Percentiles rank a stretch among this genome's conserved stretches.
Conservation (phyloP, 202 grass and related monocot genomes). For the Carex arenaria region DNA sequence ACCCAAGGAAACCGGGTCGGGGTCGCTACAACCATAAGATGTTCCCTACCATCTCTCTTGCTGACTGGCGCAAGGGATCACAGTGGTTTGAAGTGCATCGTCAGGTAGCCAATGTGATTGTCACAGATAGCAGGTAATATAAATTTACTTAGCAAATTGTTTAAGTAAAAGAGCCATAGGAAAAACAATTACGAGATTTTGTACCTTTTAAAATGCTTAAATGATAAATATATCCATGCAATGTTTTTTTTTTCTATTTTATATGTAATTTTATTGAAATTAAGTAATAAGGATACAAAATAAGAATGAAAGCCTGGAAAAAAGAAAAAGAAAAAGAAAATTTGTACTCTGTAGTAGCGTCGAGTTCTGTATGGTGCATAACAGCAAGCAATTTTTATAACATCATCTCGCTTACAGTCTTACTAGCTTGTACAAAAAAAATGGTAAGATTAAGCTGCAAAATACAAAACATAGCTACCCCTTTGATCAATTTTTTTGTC, state of each 20-base stretch:
- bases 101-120: conserved; percentile 12
- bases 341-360: background rate
- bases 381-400: background rate
- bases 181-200: background rate
- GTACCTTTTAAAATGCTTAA: background rate
- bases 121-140: conserved; percentile 23
- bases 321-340: background rate
- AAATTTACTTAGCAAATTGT: background rate
- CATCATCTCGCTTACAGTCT: background rate
- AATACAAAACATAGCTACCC: background rate
- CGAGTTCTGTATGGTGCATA: background rate
- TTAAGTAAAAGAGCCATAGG: background rate
- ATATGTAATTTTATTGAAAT: background rate
- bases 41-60: conserved; percentile 19
- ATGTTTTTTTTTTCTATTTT: background rate
- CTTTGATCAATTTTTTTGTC: background rate
- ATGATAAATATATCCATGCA: background rate
- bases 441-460: background rate
- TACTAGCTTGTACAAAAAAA: background rate
- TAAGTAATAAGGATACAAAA: background rate
- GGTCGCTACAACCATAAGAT: conserved; percentile 31
- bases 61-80: conserved; percentile 41
- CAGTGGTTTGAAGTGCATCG: conserved; percentile 39
- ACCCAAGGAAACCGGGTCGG: conserved; percentile 9
- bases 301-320: background rate